Percentiles rank a stretch among this genome's conserved stretches.
Evolutionary conservation across 108 stramenopile genomes (phyloP).

Genomic region (Nannochloropsis granulata): DNA sequence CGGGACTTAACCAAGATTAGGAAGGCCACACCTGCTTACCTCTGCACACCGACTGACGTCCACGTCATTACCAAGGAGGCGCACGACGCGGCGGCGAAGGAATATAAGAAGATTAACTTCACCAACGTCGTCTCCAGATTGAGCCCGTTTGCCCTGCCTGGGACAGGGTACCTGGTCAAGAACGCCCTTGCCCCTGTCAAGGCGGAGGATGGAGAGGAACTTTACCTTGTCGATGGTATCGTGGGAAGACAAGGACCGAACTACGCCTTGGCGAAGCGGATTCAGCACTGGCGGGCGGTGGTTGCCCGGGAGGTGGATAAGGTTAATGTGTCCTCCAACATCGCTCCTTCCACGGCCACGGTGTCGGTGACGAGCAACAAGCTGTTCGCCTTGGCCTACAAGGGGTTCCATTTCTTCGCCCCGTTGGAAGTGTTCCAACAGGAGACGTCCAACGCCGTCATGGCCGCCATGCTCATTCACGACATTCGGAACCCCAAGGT

Average conservation of each 20-base stretch:
- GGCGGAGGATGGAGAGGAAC: conserved; percentile 8
- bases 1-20: conserved; percentile 15
- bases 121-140: conserved; percentile 19
- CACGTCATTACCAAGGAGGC: conserved; percentile 81
- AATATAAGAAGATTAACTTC: conserved; percentile 26
- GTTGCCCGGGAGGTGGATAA: conserved; percentile 64
- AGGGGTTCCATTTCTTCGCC: conserved; percentile 86
- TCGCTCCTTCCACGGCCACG: conserved; percentile 91
- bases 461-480: conserved; percentile 78
- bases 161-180: conserved; percentile 44
- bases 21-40: conserved; percentile 62
- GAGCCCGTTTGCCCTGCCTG: background rate
- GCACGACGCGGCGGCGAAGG: conserved; percentile 58
- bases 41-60: conserved; percentile 94
- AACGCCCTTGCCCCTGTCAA: conserved; percentile 51
- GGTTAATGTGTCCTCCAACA: conserved; percentile 76
- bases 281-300: conserved; percentile 96
- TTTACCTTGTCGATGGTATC: conserved; percentile 62
- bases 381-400: conserved; percentile 96
- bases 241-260: conserved; percentile 94
- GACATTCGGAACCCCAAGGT: conserved; percentile 66
- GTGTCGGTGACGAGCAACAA: conserved; percentile 74
- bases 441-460: conserved; percentile 89
- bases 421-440: conserved; percentile 91
- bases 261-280: conserved; percentile 79